Base-by-base conservation (phyloP, 1,284 basidiomycete species). In the Stygiomarasmius scandens region DNA sequence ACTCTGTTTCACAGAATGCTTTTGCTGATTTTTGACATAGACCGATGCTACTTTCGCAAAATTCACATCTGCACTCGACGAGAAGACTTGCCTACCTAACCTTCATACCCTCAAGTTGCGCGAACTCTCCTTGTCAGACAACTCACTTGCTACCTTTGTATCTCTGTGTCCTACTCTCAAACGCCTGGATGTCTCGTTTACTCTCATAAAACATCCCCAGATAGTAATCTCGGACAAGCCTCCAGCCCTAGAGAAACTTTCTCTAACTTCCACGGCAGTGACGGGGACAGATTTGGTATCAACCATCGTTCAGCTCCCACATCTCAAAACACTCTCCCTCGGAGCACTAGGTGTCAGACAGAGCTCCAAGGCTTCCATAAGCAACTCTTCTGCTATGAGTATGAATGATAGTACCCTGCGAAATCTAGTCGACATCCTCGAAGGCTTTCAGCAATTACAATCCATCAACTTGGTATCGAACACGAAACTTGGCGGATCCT, bases 101-200 rank as follows among this genome's bases (percentile, higher is more conserved):
- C 68, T 87, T 52, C 79, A 66, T 25, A 82, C 75, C 1, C 69
- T 90, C 25, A 90, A 90, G 64, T 70, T 90, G 12, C 79, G 84
- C n/a, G 79, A 85, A 63, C 75, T 79, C 3, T 64, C 70, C 2
- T 66, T 89, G 44, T 78, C 81, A 2, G 85, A 88, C 56, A 60
- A 63, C 0, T 76, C 81, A 0, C 49, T 88, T 10, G 67, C 69
- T 29, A 63, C 69, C 5, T 66, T 86, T 14, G 64, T 87, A 5
- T 63, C 69, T 0, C 61, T 74, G 14, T 86, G 78, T 58, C 84
- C 84, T 1, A 76, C 77, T 52, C 61, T 90, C 22, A 71, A 69
- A 36, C 79, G 80, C 12, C 70, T 90, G 8, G 87, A 90, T 61
- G 61, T 86, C 9, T 87, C 87, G 0, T 90, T 88, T 69, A 90